Evolutionary conservation across 768 basidiomycete genomes (phyloP), one percentile per base, ranked within the genome.

Genomic region (Scleroderma bovista): DNA sequence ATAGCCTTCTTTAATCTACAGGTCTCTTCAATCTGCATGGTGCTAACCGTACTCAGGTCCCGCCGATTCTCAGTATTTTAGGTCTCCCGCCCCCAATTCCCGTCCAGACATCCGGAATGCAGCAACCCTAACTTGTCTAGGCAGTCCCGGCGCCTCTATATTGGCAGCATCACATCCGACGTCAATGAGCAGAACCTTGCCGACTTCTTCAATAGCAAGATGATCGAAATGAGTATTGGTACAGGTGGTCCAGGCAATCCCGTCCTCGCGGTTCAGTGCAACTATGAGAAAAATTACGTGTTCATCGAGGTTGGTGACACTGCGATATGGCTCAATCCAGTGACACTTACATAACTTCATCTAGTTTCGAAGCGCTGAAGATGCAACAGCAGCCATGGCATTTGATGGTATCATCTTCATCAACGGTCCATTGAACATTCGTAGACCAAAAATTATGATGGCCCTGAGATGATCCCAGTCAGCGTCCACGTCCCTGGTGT

Each of bases 231-330:
- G 83, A 78, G 77, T 54, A 83, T 94, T 40, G 88, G 91, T 13
- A 89, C 90, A 6, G 86, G 84, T 24, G 81, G 78, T 17, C 81
- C 88, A 20, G 93, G 91, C 20, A 92, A 93, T 54, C 91, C 95
- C 10, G 92, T 98, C 29, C 77, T 94, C 29, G 87, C 87, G 17
- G 93, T 96, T 6, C 93, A 95, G 62, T 88, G 96, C 72, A 97
- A 97, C 63, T 93, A 93, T 60, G 96, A 98, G 69, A 99, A 98
- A 76, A 93, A 92, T 60, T 99, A 97, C 63, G 96, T 96, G 1
- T 99, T 97, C 65, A 88, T 98, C 46, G 96, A 99, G 77, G 95
- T 95, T 5, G 64, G 55, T 76, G 61, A 34, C 38, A 20, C 20
- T 46, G n/a, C 3, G 48, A 20, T 29, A 31, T 50, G 34, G 37